Percentiles rank a stretch among this genome's conserved stretches.
These are phyloP conservation scores for Aquilaria malaccensis DNA, from an alignment of 345 rosid species.

Conservation along the genomic window DNA sequence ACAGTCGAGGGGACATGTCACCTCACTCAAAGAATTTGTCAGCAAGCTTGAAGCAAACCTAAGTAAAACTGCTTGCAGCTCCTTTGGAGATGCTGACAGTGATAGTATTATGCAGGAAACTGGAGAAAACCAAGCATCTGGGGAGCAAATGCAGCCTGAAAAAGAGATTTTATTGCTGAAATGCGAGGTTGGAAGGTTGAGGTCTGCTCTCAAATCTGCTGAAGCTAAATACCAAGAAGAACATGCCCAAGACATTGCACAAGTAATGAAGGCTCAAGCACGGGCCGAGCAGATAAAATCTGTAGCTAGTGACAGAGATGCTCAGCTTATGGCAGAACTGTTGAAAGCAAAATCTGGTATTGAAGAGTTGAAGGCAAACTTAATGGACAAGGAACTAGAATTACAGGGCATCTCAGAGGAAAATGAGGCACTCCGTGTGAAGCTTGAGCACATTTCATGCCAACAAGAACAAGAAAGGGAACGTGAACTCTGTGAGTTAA, in stretches of 20 bases:
- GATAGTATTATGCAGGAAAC: conserved; percentile 18
- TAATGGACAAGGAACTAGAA: conserved; percentile 89
- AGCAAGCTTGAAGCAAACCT: conserved; percentile 25
- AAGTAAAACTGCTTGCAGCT: conserved; percentile 6
- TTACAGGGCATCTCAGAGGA: conserved; percentile 71
- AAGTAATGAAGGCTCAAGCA: conserved; percentile 42
- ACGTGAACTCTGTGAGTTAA: conserved; percentile 44
- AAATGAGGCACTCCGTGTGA: conserved; percentile 44
- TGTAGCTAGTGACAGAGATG: conserved; percentile 37
- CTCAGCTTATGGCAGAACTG: conserved; percentile 51
- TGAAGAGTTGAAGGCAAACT: conserved; percentile 63
- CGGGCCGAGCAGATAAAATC: conserved; percentile 41
- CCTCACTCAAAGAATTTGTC: conserved; percentile 45
- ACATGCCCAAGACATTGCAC: conserved; percentile 28
- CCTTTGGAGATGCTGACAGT: conserved; percentile 14
- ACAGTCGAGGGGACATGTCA: conserved; percentile 49
- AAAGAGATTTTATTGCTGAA: conserved; percentile 44
- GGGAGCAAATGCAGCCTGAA: conserved; percentile 34
- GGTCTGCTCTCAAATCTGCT: conserved; percentile 45
- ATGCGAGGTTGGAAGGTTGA: conserved; percentile 49
- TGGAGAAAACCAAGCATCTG: conserved; percentile 21
- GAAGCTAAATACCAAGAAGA: conserved; percentile 36
- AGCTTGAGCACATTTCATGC: conserved; percentile 29
- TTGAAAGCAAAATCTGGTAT: conserved; percentile 46
- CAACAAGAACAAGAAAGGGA: conserved; percentile 29